Evolutionary conservation across 257 asterid genomes (phyloP).

Genomic region (Catharanthus roseus): DNA sequence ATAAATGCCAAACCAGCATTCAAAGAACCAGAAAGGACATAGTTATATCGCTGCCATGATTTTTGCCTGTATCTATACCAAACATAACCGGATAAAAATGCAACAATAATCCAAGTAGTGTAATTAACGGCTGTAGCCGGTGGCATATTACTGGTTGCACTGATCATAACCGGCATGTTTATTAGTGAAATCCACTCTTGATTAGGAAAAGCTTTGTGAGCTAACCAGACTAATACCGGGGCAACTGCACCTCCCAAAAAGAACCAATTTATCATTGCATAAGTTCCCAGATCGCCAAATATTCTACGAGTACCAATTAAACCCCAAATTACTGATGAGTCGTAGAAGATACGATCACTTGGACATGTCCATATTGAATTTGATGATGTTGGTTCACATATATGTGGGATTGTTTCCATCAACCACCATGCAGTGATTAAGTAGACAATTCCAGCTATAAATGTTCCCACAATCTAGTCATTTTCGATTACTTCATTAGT

Average conservation of each 20-base stretch:
- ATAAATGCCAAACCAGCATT: constrained; percentile 91
- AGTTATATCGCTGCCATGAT: constrained; percentile 71
- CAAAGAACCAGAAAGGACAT: constrained; percentile 77
- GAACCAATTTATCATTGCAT: constrained; percentile 64
- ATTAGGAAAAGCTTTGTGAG: constrained; percentile 50
- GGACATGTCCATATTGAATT: constrained; percentile 81
- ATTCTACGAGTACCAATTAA: constrained; percentile 74
- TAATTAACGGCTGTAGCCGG: constrained; percentile 90
- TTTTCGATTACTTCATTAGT: no score
- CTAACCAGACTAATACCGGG: constrained; percentile 72
- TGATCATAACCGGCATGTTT: constrained; percentile 74
- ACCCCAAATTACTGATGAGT: constrained; percentile 89
- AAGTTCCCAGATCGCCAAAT: constrained; percentile 69
- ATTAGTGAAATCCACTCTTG: constrained; percentile 66
- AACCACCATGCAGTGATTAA: constrained; percentile 85
- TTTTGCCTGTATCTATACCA: constrained; percentile 62
- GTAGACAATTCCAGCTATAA: constrained; percentile 64
- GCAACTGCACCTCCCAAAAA: constrained; percentile 80
- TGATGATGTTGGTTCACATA: constrained; percentile 45
- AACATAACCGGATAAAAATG: constrained; percentile 70
- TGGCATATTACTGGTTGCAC: constrained; percentile 74
- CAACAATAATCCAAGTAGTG: constrained; percentile 73
- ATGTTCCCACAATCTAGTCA: constrained; percentile 76
- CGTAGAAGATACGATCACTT: constrained; percentile 67
- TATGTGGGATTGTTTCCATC: constrained; percentile 63